Base-by-base conservation (phyloP, 2,329 filamentous ascomycete genomes). In the Fusarium tanahbumbuense region DNA sequence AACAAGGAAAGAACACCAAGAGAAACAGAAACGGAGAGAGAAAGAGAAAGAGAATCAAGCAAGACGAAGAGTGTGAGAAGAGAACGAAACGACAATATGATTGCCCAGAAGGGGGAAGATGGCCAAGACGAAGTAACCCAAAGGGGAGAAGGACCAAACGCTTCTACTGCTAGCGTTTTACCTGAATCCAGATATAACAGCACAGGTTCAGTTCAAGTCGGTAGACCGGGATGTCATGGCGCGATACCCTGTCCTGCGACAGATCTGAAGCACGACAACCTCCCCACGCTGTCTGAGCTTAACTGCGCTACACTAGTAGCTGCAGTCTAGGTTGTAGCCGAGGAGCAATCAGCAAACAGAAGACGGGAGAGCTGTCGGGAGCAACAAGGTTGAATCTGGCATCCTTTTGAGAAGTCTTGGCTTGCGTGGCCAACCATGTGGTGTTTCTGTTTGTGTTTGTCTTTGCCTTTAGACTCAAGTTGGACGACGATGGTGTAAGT, bases 221-320 rank as follows among this genome's bases (percentile, higher is more conserved):
- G 56, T 27, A 67, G 70, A 64, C 69, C 68, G 64, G 69, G 72
- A 65, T 61, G 50, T 49, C 28, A 55, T 49, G 64, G 64, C 59
- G 44, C 44, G 34, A 67, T 72, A 76, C 82, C 81, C 77, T 81
- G 79, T 81, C 74, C 79, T 84, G 82, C 78, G 80, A 85, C 83
- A 83, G 75, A 79, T 79, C 77, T 84, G 83, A 85, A 75, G 83
- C 83, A 84, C 72, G 63, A 75, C 67, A 71, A 67, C 62, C 60
- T 71, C 70, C 60, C 71, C 67, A 74, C 67, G 66, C 56, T 66
- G 73, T 73, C 62, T 67, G 63, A 61, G 63, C 62, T 67, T 66
- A 42, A 56, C 66, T 49, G 45, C 64, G 34, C 64, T 60, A 56
- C 55, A 63, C 63, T 47, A 61, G 54, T 64, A 37, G 54, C 20